A percentile compares a stretch with the other conserved stretches of the same genome.
These are phyloP conservation scores for Yarrowia deformans DNA, from an alignment of 805 yeast genomes.

Conservation along the genomic window DNA sequence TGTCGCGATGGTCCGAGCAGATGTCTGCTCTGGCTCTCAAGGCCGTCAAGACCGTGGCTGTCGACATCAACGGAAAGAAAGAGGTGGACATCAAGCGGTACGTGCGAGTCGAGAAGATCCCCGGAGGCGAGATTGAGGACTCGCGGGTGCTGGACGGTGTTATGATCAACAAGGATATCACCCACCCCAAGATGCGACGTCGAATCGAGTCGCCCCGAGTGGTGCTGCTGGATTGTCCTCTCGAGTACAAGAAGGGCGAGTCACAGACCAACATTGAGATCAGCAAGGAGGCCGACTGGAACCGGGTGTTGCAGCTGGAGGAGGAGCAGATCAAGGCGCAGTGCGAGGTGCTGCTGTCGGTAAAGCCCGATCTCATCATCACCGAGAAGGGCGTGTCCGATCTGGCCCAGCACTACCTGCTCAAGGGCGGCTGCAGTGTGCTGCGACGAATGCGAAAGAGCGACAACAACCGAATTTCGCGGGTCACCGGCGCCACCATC, in stretches of 20 bases:
- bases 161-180: slow-evolving; percentile 92
- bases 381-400: slow-evolving; percentile 99
- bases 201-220: slow-evolving; percentile 86
- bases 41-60: slow-evolving; percentile 85
- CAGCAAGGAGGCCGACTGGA: slow-evolving; percentile 96
- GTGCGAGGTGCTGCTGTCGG: slow-evolving; percentile 83
- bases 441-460: slow-evolving; percentile 94
- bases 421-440: slow-evolving; percentile 92
- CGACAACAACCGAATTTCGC: slow-evolving; percentile 94
- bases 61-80: slow-evolving; percentile 60
- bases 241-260: slow-evolving; percentile 98
- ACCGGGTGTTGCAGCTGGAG: slow-evolving; percentile 90
- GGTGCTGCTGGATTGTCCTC: slow-evolving; percentile 90
- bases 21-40: slow-evolving; percentile 89
- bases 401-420: slow-evolving; percentile 93
- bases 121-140: slow-evolving; percentile 97
- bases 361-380: slow-evolving; percentile 91
- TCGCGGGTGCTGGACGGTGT: slow-evolving; percentile 89
- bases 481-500: slow-evolving; percentile 97
- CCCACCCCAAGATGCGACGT: slow-evolving; percentile 98
- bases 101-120: slow-evolving; percentile 91
- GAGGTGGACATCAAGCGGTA: slow-evolving; percentile 94
- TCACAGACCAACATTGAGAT: slow-evolving; percentile 98
- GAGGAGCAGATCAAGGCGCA: slow-evolving; percentile 92
- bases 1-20: slow-evolving; percentile 84